Conservation (phyloP, 1,284 basidiomycete species). For the Somion occarium region DNA sequence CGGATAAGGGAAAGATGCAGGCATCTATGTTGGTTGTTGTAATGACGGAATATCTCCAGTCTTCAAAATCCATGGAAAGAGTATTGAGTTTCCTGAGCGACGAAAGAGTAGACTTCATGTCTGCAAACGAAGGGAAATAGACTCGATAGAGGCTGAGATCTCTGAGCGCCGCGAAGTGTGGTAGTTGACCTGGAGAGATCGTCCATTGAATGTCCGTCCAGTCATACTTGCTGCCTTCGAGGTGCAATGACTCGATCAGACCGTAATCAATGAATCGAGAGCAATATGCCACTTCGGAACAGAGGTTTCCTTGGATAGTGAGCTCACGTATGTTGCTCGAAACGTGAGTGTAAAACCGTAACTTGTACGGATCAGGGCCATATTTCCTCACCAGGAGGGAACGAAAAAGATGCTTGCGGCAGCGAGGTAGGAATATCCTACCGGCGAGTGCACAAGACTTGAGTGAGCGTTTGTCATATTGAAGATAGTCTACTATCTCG, state of each 20-base stretch:
- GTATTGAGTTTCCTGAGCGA: neutral
- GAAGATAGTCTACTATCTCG: conserved; percentile 15
- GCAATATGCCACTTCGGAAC: conserved; percentile 4
- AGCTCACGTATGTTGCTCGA: conserved; percentile 8
- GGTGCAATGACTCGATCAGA: neutral
- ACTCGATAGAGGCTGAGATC: neutral
- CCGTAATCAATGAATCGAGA: neutral
- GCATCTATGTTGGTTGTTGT: neutral
- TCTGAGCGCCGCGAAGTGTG: neutral
- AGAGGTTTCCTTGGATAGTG: conserved; percentile 4
- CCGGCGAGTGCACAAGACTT: conserved; percentile 10
- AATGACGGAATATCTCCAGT: neutral
- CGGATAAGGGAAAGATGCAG: neutral
- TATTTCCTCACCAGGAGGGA: conserved; percentile 9
- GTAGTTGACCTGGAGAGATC: neutral
- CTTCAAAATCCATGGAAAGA: neutral
- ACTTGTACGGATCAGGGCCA: conserved; percentile 13
- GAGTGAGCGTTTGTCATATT: conserved; percentile 7
- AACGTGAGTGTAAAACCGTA: conserved; percentile 9
- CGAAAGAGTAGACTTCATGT: neutral
- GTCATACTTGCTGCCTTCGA: neutral
- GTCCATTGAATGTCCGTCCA: neutral
- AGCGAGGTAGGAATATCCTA: conserved; percentile 10
- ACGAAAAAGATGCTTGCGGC: conserved; percentile 10
- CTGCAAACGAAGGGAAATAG: neutral